Evolutionary conservation across 1,284 basidiomycete species (phyloP), one percentile per base, ranked within the genome.

Genomic region (Microbotryomycetes sp.): DNA sequence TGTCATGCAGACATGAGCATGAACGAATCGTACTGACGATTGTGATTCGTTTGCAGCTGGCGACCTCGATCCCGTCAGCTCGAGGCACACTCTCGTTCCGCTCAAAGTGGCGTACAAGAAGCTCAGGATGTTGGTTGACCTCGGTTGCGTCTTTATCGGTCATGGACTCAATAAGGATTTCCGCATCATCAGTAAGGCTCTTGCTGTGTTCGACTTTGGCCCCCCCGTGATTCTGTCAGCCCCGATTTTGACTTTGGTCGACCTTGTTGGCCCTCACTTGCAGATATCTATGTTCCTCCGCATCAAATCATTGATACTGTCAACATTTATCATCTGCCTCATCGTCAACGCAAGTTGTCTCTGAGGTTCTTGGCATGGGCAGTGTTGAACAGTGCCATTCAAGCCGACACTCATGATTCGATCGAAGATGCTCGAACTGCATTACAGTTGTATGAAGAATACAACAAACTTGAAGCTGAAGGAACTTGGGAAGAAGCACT

Each of bases 141-240:
- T 87, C 23, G 93, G 93, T 6, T 98, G 96, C 73, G 87, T 93
- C 66, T 99, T 99, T 73, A 89, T 98, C 59, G 96, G 96, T 0
- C 94, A 99, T 72, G 96, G 96, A 1, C 82, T 98, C n/a, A 88
- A 90, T n/a, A 97, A 97, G 75, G 96, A 98, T 76, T 97, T 98
- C 78, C 83, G 96, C 14, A 98, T 96, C 62, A 97, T 98, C 78
- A 98, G 92, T 93, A 70, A 73, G 89, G 45, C 56, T 63, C 14
- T 30, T 47, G 22, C 49, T 9, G 56, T 48, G 26, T 42, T 51
- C 31, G 31, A 26, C 31, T 23, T 56, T 31, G 51, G 52, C 51
- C 23, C 25, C 29, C n/a, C 7, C 52, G 49, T n/a, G 25, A 23
- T 47, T 22, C 22, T 1, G 30, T 5, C 25, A n/a, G 6, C 9